A percentile compares a stretch with the other conserved stretches of the same genome.
phyloP scores from a whole-genome alignment of 1,284 basidiomycete genomes.

The Trichosporon asahii region DNA sequence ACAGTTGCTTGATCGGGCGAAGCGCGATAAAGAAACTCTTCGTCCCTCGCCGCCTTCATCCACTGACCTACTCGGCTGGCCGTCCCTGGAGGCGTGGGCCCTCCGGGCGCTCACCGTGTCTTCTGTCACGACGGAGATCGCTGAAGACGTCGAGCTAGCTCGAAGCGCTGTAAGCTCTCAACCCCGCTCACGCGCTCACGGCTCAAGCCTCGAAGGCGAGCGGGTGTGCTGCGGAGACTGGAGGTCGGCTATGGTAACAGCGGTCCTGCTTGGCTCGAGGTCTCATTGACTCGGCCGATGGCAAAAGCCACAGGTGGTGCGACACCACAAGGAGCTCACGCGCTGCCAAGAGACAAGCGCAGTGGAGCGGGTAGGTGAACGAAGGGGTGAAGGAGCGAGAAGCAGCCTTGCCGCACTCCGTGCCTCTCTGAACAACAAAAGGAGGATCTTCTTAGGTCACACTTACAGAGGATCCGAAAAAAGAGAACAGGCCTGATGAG shows the following conservation, averaged over 20 bases:
- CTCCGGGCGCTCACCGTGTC: neutral
- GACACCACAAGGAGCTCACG: neutral
- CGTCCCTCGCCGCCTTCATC: neutral
- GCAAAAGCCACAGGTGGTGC: neutral
- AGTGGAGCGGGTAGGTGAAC: neutral
- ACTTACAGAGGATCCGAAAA: neutral
- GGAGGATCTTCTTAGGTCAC: neutral
- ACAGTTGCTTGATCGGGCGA: neutral
- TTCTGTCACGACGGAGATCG: neutral
- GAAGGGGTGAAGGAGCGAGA: neutral
- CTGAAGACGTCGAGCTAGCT: neutral
- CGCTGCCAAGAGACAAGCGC: neutral
- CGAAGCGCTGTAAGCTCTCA: conserved; percentile 16
- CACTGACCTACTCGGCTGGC: neutral
- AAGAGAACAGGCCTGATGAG: conserved; percentile 2
- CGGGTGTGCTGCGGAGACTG: conserved; percentile 29
- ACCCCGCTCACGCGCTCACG: conserved; percentile 31
- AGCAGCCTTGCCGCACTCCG: neutral
- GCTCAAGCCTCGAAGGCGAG: conserved; percentile 27
- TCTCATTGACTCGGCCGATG: neutral
- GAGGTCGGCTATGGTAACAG: conserved; percentile 19
- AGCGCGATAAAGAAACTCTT: neutral
- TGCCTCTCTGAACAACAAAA: neutral
- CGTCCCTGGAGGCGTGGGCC: neutral
- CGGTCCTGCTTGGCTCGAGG: neutral